phyloP scores from a whole-genome alignment of 805 yeast species.

The Candida wancherniae region DNA sequence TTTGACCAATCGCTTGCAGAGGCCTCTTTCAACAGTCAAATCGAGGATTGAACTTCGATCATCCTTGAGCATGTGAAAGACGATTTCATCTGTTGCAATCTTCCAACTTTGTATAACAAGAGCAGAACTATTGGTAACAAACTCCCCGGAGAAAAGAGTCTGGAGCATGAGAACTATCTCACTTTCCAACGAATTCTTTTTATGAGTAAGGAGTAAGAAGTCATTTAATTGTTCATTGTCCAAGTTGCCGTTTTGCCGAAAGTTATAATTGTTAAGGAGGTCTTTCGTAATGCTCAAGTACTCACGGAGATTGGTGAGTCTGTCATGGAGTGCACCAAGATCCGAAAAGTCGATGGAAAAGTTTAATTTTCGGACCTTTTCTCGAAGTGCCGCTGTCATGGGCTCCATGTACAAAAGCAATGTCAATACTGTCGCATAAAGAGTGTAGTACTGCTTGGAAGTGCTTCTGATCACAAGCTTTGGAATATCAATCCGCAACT shows the following conservation, averaged over 20 bases:
- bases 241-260: conserved; percentile 41
- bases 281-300: conserved; percentile 38
- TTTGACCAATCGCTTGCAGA: conserved; percentile 27
- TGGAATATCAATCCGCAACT: conserved; percentile 63
- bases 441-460: conserved; percentile 64
- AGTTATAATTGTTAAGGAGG: conserved; percentile 44
- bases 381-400: conserved; percentile 48
- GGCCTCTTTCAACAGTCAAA: conserved; percentile 31
- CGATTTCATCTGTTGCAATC: conserved; percentile 36
- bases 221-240: conserved; percentile 47
- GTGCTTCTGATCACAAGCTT: conserved; percentile 63
- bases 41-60: conserved; percentile 37
- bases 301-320: conserved; percentile 47
- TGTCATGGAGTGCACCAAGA: conserved; percentile 41
- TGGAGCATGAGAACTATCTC: conserved; percentile 35
- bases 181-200: conserved; percentile 28
- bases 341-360: conserved; percentile 70
- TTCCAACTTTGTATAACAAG: conserved; percentile 29
- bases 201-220: conserved; percentile 31
- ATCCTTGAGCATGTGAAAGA: conserved; percentile 38
- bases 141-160: conserved; percentile 34
- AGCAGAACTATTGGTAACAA: conserved; percentile 12
- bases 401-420: conserved; percentile 75
- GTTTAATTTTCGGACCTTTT: conserved; percentile 59
- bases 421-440: conserved; percentile 59